Base-by-base conservation (phyloP, 169 alveolate genomes). In the Plasmodium adleri region DNA sequence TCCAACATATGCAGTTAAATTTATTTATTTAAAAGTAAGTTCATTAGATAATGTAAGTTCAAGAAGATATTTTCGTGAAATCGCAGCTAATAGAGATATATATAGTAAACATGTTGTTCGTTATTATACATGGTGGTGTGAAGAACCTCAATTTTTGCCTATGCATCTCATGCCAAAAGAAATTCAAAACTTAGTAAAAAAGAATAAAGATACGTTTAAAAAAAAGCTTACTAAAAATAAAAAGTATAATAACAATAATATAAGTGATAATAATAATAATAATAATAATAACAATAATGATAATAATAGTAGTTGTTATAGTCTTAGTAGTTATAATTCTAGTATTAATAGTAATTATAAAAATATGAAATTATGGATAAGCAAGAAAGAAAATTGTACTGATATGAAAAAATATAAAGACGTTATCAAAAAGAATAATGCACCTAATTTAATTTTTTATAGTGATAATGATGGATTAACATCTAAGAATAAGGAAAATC, bases 51-150 rank as follows among this genome's bases (percentile, higher is more conserved):
- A 95, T 49, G 88, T 96, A 9, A 94, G 95, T 24, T 90, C 96
- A 39, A 93, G 96, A 58, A 66, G 98, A 50, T 96, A 95, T 80
- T 96, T 96, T 72, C 88, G 98, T 50, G 98, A 96, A 89, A 95
- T 96, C 10, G 96, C 97, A 17, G 98, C 98, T 43, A 95, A 95
- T 88, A 87, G 98, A 52, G 97, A 95, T 32, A 95, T 96, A 5
- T 93, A 92, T 78, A 95, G 98, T 89, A 96, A 96, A 85, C 96
- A 96, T 76, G 98, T 96, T 54, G 98, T 95, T 28, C 89, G 98
- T 15, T 96, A 95, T 88, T 96, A 94, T 80, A 96, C 97, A n/a
- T 96, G 98, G 98, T 96, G 98, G 98, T 96, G 98, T 68, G 98
- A 96, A 72, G 98, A 96, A 86, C 98, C 98, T 12, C 97, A 95